Conservation (phyloP, 495 filamentous ascomycete species). For the Podospora anserina region DNA sequence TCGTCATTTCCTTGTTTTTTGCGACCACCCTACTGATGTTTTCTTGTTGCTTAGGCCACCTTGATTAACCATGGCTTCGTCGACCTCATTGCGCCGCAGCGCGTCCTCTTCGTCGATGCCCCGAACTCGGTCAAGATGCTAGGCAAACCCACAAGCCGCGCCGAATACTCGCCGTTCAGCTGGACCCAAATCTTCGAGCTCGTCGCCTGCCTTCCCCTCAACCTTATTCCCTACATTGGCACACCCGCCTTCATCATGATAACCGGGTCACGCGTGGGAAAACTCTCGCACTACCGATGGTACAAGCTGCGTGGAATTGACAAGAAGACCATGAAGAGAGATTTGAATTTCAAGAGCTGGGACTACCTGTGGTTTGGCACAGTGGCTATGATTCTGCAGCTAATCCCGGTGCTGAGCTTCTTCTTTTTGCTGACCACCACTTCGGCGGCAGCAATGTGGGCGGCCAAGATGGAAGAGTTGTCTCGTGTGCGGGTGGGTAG, state of each 20-base stretch:
- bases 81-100: constrained; percentile 64
- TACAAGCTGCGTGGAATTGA: constrained; percentile 76
- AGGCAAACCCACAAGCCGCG: constrained; percentile 67
- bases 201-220: constrained; percentile 76
- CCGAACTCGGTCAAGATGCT: constrained; percentile 66
- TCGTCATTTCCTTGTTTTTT: constrained; percentile 16
- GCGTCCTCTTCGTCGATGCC: constrained; percentile 60
- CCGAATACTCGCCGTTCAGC: constrained; percentile 66
- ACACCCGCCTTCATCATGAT: constrained; percentile 74
- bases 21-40: constrained; percentile 6
- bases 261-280: constrained; percentile 57
- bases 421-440: constrained; percentile 79
- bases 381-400: constrained; percentile 57
- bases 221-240: constrained; percentile 83
- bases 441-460: constrained; percentile 84
- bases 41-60: constrained; percentile 34
- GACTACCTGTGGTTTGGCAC: constrained; percentile 58
- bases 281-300: constrained; percentile 63
- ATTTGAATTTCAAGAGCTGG: constrained; percentile 67
- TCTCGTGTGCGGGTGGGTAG: constrained; percentile 28
- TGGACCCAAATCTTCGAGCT: constrained; percentile 75
- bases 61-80: constrained; percentile 50
- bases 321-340: constrained; percentile 59
- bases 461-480: constrained; percentile 52
- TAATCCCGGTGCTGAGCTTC: constrained; percentile 81